Evolutionary conservation across 2,329 filamentous ascomycete genomes (phyloP).

Genomic region (Claviceps digitariae): DNA sequence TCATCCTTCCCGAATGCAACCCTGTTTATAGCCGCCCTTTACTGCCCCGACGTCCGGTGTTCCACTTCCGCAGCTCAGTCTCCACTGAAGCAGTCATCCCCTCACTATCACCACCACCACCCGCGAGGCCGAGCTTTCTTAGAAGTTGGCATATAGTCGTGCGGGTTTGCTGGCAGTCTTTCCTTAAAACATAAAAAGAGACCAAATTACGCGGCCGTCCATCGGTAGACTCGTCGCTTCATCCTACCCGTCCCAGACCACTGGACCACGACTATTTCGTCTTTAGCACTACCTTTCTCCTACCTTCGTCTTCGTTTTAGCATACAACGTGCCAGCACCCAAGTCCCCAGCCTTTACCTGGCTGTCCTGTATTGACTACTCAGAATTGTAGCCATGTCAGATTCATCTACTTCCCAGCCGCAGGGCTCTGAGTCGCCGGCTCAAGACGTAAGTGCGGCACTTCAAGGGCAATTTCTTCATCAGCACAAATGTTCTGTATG

Average conservation of each 20-base stretch:
- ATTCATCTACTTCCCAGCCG: constrained; percentile 11
- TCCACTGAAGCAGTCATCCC: not conserved
- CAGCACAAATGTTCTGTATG: not conserved
- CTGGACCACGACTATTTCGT: not conserved
- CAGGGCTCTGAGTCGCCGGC: constrained; percentile 9
- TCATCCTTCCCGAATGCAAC: not conserved
- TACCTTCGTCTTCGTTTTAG: not conserved
- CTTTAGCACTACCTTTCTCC: not conserved
- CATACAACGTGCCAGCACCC: constrained; percentile 2
- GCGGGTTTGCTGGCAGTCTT: not conserved
- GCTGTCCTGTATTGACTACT: constrained; percentile 8
- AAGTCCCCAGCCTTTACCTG: constrained; percentile 2
- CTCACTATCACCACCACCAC: not conserved
- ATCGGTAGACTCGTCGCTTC: not conserved
- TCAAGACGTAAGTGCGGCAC: constrained; percentile 9
- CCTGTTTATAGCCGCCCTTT: not conserved
- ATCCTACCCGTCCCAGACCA: not conserved
- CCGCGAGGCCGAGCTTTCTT: not conserved
- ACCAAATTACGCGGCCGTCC: not conserved
- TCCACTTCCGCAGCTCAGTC: not conserved
- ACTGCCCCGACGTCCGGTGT: not conserved
- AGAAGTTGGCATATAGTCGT: not conserved
- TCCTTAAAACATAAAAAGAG: not conserved
- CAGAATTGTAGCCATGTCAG: constrained; percentile 13
- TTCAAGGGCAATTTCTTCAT: not conserved